Evolutionary conservation across 2,329 filamentous ascomycete genomes (phyloP).

Genomic region (Fusarium fracticaudum): DNA sequence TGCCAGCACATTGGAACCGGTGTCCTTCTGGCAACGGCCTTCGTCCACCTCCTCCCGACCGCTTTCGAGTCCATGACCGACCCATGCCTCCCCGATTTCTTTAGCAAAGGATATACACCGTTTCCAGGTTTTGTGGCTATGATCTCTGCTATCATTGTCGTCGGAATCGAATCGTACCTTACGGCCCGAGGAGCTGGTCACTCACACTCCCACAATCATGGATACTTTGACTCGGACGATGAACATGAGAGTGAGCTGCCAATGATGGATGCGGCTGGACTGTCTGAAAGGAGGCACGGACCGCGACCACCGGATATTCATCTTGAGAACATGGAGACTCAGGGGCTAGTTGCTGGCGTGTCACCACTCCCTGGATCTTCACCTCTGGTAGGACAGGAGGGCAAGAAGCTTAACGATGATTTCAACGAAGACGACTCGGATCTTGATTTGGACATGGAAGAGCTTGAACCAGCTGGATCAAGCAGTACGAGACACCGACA

Average conservation of each 20-base stretch:
- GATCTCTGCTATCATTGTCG: constrained; percentile 82
- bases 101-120: constrained; percentile 80
- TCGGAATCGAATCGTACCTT: constrained; percentile 88
- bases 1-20: constrained; percentile 83
- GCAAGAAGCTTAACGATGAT: constrained; percentile 45
- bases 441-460: constrained; percentile 68
- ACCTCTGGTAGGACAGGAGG: constrained; percentile 46
- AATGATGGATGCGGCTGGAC: constrained; percentile 41
- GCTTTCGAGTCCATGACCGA: constrained; percentile 74
- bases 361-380: constrained; percentile 68
- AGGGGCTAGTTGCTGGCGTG: constrained; percentile 66
- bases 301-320: constrained; percentile 60
- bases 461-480: constrained; percentile 60
- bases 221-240: constrained; percentile 60
- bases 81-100: constrained; percentile 79
- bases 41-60: constrained; percentile 78
- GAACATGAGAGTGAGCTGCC: constrained; percentile 47
- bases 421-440: constrained; percentile 62
- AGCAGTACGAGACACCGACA: constrained; percentile 38
- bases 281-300: constrained; percentile 51
- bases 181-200: constrained; percentile 74
- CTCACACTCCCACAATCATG: constrained; percentile 64
- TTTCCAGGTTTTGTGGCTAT: constrained; percentile 86
- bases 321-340: constrained; percentile 61
- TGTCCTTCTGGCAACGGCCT: constrained; percentile 86